phyloP scores from a whole-genome alignment of 2,329 filamentous ascomycete species.

The Phyllosticta capitalensis region DNA sequence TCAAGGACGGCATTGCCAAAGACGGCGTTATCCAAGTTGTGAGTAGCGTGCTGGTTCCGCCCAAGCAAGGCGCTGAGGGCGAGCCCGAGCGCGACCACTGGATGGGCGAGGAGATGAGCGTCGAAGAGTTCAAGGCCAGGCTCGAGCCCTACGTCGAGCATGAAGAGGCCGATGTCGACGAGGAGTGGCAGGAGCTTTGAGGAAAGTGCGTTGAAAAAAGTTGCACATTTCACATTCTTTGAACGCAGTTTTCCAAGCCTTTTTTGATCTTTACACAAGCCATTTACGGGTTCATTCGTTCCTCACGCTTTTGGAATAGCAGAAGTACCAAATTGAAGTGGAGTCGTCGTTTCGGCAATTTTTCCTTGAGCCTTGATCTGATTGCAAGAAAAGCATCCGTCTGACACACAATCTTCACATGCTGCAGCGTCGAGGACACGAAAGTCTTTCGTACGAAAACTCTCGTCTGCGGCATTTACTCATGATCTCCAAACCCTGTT shows the following conservation, averaged over 20 bases:
- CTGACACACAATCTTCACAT: not conserved
- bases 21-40: constrained; percentile 81
- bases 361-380: not conserved
- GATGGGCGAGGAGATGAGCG: constrained; percentile 36
- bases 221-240: not conserved
- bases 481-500: not conserved
- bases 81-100: constrained; percentile 22
- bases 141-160: constrained; percentile 23
- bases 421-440: not conserved
- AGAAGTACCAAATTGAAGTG: not conserved
- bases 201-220: not conserved
- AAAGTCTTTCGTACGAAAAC: not conserved
- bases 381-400: not conserved
- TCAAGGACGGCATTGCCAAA: constrained; percentile 61
- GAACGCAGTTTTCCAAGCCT: not conserved
- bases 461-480: not conserved
- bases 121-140: constrained; percentile 53
- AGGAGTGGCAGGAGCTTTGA: constrained; percentile 8
- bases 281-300: not conserved
- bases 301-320: not conserved
- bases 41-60: constrained; percentile 64
- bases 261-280: not conserved
- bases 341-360: not conserved
- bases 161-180: constrained; percentile 10
- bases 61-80: constrained; percentile 42